A percentile compares a stretch with the other conserved stretches of the same genome.
Conservation (phyloP, 139 green algal genomes). For the Microglena sp. region DNA sequence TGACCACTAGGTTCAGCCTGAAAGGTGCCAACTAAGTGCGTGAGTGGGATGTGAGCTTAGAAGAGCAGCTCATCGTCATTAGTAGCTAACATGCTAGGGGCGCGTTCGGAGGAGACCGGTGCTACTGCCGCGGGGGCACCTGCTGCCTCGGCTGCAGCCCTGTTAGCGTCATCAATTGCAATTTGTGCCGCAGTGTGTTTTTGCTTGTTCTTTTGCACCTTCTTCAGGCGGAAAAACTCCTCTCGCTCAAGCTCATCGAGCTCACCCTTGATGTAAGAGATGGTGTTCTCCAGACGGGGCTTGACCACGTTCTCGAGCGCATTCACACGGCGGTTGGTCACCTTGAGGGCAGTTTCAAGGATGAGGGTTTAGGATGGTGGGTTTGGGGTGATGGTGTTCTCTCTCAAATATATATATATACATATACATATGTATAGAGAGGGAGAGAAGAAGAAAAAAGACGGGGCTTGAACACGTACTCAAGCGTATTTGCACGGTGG, state of each 20-base stretch:
- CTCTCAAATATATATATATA: too few relatives aligned
- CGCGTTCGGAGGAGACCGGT: background rate
- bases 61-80: background rate
- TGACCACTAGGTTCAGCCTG: too few relatives aligned
- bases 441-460: too few relatives aligned
- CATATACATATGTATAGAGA: too few relatives aligned
- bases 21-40: too few relatives aligned
- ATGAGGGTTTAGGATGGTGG: too few relatives aligned
- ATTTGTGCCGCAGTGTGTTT: conserved; percentile 18
- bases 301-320: conserved; percentile 98
- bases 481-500: conserved; percentile 92
- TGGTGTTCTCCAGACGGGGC: conserved; percentile 95
- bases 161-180: background rate
- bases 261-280: conserved; percentile 98
- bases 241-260: conserved; percentile 98
- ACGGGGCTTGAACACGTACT: conserved; percentile 94
- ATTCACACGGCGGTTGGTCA: conserved; percentile 95
- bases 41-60: too few relatives aligned
- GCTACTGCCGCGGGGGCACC: background rate
- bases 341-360: conserved; percentile 80
- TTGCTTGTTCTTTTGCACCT: conserved; percentile 59
- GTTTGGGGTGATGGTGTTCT: background rate
- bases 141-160: background rate
- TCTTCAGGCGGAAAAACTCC: conserved; percentile 97
- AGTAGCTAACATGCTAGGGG: background rate